Percentiles rank a stretch among this genome's conserved stretches.
Evolutionary conservation across 208 protist species (phyloP).

Genomic region (Tritrichomonas musculus): DNA sequence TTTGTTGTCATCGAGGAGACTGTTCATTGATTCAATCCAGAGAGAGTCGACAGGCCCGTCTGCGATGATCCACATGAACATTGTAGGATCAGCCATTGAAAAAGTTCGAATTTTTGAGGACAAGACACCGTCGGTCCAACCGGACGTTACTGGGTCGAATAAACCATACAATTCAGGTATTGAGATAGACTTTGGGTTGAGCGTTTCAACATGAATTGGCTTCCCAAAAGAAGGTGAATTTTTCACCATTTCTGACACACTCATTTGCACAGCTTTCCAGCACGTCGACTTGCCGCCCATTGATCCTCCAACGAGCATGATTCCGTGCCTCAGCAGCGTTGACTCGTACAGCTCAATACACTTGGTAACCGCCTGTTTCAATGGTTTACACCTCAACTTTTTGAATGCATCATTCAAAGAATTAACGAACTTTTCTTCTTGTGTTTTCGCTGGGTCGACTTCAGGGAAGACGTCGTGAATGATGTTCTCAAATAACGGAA

Average conservation of each 20-base stretch:
- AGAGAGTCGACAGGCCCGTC: slow-evolving; percentile 93
- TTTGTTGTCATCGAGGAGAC: slow-evolving; percentile 94
- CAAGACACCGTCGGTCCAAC: slow-evolving; percentile 70
- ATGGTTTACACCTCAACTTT: not conserved
- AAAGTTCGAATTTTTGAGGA: slow-evolving; percentile 67
- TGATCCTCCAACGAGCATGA: slow-evolving; percentile 90
- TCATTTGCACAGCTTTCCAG: slow-evolving; percentile 73
- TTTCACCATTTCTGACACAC: slow-evolving; percentile 87
- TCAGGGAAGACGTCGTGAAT: slow-evolving; percentile 64
- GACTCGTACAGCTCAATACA: slow-evolving; percentile 72
- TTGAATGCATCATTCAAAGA: slow-evolving; percentile 35
- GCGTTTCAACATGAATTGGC: slow-evolving; percentile 66
- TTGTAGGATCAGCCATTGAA: slow-evolving; percentile 57
- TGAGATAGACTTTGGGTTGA: slow-evolving; percentile 91
- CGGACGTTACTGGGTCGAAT: slow-evolving; percentile 78
- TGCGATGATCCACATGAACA: slow-evolving; percentile 84
- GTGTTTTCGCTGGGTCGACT: slow-evolving; percentile 39
- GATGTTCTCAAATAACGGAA: slow-evolving; percentile 88
- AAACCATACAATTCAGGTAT: slow-evolving; percentile 92
- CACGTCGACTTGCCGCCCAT: slow-evolving; percentile 65
- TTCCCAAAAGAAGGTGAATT: slow-evolving; percentile 69
- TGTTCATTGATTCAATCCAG: slow-evolving; percentile 99
- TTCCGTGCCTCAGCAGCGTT: slow-evolving; percentile 87
- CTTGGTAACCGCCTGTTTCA: slow-evolving; percentile 31
- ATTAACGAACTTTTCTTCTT: slow-evolving; percentile 44